phyloP scores from a whole-genome alignment of 345 rosid species.

The Aquilaria sinensis region DNA sequence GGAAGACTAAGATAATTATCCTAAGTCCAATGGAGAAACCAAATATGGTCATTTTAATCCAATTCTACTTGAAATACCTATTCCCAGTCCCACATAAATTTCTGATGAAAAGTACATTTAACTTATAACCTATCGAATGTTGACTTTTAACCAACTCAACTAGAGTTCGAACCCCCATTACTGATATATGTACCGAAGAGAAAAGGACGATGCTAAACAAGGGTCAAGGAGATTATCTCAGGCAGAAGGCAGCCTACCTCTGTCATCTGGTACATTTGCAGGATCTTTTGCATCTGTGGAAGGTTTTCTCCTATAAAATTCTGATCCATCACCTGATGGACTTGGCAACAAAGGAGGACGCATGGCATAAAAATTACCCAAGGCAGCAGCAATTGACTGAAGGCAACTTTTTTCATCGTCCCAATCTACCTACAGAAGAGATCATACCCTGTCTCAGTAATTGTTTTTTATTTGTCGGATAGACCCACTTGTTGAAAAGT shows the following conservation, averaged over 20 bases:
- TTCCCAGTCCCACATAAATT: too few relatives aligned
- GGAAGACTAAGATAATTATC: too few relatives aligned
- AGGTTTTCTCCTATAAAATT: conserved; percentile 44
- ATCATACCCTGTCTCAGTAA: conserved; percentile 7
- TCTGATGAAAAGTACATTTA: too few relatives aligned
- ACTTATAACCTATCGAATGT: too few relatives aligned
- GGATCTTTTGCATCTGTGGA: conserved; percentile 24
- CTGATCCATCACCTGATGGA: conserved; percentile 60
- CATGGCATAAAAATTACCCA: conserved; percentile 90
- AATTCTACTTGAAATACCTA: too few relatives aligned
- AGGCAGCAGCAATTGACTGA: conserved; percentile 80
- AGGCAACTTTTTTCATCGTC: conserved; percentile 80
- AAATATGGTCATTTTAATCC: too few relatives aligned
- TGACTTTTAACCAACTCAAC: too few relatives aligned
- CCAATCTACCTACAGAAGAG: conserved; percentile 67
- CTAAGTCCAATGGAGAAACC: too few relatives aligned
- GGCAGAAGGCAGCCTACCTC: conserved; percentile 26
- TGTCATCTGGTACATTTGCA: conserved; percentile 16
- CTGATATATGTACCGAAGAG: neutral
- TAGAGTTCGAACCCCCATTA: too few relatives aligned
- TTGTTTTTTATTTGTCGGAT: too few relatives aligned
- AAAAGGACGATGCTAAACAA: neutral
- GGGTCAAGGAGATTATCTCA: neutral
- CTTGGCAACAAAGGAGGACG: conserved; percentile 87
- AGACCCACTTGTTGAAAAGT: too few relatives aligned